Base-by-base conservation (phyloP, 768 basidiomycete species). In the Leccinum subgranulosum region DNA sequence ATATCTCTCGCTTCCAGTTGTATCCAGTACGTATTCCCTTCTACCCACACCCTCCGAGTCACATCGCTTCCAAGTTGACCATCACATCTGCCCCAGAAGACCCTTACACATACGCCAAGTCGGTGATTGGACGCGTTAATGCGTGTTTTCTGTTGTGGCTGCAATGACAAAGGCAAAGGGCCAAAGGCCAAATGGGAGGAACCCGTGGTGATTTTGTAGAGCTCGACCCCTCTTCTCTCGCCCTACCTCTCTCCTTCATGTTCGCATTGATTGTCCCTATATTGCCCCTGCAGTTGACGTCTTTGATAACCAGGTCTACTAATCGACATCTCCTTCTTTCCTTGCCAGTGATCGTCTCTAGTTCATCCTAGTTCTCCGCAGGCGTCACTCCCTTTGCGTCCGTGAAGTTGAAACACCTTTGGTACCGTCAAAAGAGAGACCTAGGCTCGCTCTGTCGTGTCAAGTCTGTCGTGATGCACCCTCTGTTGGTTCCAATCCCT, bases 401-500 rank as follows among this genome's bases (percentile, higher is more conserved):
- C 19, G 95, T 98, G 66, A 23, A 23, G 23, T 78, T 98, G 62
- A 95, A 94, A 76, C 90, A 97, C 69, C 92, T 98, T 60, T 95
- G 94, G 94, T 95, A 96, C 76, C 84, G 85, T 64, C 93, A 95
- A 73, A 86, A 84, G 56, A 87, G 88, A 43, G 81, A 83, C 57
- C 76, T 95, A 34, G 90, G 91, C 31, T 82, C 86, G 29, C 84
- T 98, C 56, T 86, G 88, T 53, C 84, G 90, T 45, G 95, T 97
- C 57, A 92, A 96, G 65, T 92, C 61, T 91, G 88, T 71, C 87
- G 91, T 69, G 91, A 94, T 63, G 85, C 90, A n/a, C 92, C 92
- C n/a, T 91, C 90, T n/a, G 94, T 97, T 97, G 94, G 94, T 96
- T 98, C 83, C 92, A 95, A 72, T 86, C 82, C 59, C 76, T 97